A percentile compares a stretch with the other conserved stretches of the same genome.
Conservation (phyloP, 2,329 filamentous ascomycete species). For the Anisogramma anomala region DNA sequence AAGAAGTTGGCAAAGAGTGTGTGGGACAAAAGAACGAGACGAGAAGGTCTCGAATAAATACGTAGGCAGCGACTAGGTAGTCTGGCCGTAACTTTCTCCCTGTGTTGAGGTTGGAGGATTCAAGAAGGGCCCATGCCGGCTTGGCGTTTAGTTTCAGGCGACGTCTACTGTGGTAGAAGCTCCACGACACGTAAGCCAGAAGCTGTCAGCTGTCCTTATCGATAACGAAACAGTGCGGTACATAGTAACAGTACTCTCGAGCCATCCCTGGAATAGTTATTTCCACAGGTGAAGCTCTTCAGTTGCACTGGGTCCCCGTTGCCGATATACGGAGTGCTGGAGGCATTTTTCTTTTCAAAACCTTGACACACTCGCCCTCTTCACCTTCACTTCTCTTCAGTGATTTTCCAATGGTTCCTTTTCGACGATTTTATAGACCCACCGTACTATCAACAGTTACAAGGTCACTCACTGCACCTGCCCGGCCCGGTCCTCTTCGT, state of each 20-base stretch:
- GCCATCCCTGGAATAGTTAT: too few species aligned
- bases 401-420: conserved; percentile 7
- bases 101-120: neutral
- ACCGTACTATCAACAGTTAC: conserved; percentile 5
- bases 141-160: neutral
- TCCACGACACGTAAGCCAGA: neutral
- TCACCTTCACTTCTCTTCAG: neutral
- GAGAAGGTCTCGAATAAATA: neutral
- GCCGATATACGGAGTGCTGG: conserved; percentile 7
- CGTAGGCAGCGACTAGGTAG: too few species aligned
- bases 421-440: neutral
- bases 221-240: neutral
- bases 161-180: neutral
- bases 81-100: conserved; percentile 2
- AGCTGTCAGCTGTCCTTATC: neutral
- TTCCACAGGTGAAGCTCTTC: too few species aligned
- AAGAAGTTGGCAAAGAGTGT: neutral
- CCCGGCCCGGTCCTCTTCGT: conserved; percentile 1
- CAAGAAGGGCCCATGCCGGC: conserved; percentile 4
- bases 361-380: neutral
- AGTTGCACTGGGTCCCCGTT: too few species aligned
- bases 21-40: neutral
- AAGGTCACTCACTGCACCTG: conserved; percentile 13
- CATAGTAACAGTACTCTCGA: too few species aligned
- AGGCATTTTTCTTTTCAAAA: neutral